phyloP scores from a whole-genome alignment of 805 yeast species.

The Zygosaccharomyces bisporus region DNA sequence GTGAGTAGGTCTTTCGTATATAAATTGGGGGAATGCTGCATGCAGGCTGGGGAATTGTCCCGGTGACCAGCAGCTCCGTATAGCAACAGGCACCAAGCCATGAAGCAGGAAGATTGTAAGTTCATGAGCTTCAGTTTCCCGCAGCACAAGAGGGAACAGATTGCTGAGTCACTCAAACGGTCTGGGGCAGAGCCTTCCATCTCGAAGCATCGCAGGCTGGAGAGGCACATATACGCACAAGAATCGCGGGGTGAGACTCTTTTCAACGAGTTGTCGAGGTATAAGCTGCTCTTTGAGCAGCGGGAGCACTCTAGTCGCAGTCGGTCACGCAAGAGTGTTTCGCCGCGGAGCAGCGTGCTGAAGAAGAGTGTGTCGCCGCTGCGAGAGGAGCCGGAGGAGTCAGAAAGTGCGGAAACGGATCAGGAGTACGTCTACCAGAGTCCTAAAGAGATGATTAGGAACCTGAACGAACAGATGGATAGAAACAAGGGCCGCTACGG shows the following conservation, averaged over 20 bases:
- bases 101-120: neutral
- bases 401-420: neutral
- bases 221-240: conserved; percentile 5
- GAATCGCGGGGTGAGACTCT: conserved; percentile 14
- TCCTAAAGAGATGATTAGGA: conserved; percentile 10
- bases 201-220: conserved; percentile 1
- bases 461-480: conserved; percentile 31
- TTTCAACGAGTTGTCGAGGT: conserved; percentile 12
- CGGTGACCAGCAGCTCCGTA: neutral
- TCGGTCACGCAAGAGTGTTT: neutral
- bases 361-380: conserved; percentile 4
- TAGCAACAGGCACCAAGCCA: neutral
- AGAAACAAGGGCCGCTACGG: conserved; percentile 26
- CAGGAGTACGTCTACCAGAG: conserved; percentile 8
- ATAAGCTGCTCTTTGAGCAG: neutral
- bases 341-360: neutral
- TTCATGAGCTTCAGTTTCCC: conserved; percentile 9
- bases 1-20: neutral
- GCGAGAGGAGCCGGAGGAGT: neutral
- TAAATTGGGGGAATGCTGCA: neutral
- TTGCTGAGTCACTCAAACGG: neutral
- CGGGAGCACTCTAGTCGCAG: neutral
- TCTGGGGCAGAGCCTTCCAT: neutral
- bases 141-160: neutral
- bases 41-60: neutral